Conservation (phyloP, 495 filamentous ascomycete species). For the Melanomma pulvis-pyrius region DNA sequence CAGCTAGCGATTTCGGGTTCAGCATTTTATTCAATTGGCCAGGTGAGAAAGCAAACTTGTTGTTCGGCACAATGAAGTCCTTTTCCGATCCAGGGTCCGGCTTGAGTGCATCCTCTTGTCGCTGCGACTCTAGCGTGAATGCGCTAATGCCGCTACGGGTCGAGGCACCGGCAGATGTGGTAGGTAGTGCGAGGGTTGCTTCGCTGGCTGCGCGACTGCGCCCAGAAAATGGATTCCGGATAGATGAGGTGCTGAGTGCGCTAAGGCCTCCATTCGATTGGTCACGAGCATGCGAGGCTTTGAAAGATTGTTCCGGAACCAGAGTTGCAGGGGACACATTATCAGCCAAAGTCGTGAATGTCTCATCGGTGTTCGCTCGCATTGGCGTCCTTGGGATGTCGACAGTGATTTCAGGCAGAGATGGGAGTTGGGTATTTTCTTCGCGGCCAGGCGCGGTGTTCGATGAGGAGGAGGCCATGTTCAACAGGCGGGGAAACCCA, state of each 20-base stretch:
- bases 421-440: constrained; percentile 1
- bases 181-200: constrained; percentile 22
- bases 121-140: constrained; percentile 6
- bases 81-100: constrained; percentile 71
- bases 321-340: constrained; percentile 21
- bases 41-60: constrained; percentile 79
- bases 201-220: constrained; percentile 25
- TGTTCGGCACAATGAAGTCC: constrained; percentile 74
- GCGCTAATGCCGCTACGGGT: constrained; percentile 16
- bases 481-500: constrained; percentile 10
- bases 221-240: not conserved
- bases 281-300: constrained; percentile 12
- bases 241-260: not conserved
- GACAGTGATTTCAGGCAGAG: constrained; percentile 27
- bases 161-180: constrained; percentile 19
- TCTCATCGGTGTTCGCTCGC: constrained; percentile 16
- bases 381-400: constrained; percentile 20
- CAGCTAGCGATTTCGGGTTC: constrained; percentile 78
- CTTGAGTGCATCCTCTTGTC: constrained; percentile 61
- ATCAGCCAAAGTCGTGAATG: constrained; percentile 16
- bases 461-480: constrained; percentile 21
- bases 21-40: constrained; percentile 80
- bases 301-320: constrained; percentile 16
- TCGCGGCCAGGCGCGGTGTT: not conserved
- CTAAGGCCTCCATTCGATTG: not conserved